Base-by-base conservation (phyloP, 2,329 filamentous ascomycete species). In the Dactylellina sp. region DNA sequence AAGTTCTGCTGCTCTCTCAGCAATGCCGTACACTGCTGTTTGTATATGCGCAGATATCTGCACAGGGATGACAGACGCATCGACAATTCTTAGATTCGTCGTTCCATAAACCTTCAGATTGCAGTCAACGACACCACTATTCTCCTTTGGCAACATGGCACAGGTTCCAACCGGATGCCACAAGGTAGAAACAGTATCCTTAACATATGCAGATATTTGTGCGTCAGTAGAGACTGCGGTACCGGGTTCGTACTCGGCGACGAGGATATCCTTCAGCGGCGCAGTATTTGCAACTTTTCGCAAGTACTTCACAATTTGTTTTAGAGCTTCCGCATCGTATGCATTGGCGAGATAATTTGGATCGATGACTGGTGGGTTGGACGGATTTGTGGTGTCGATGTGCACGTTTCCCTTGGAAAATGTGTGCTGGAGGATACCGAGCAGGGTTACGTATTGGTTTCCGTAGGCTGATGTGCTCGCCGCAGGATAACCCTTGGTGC, bases 121-220 rank as follows among this genome's bases (percentile, higher is more conserved):
- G 24, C 86, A 85, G 79, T 95, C 90, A n/a, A 96, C 92, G 18
- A 96, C 93, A 3, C 91, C 92, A 80, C 89, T 82, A 55, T 86
- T 82, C 80, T 96, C 91, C 60, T 83, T 86, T 64, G 81, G 81
- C 3, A 90, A 92, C 92, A 96, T 96, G 85, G 93, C 93, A 63
- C 92, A 95, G 16, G 92, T 96, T 59, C 92, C 92, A 11, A 91
- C 90, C 0, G 92, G 92, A 82, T 96, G 92, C 82, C 96, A 96
- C 28, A 96, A 92, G 1, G 92, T 96, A 81, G 96, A 92, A 2
- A 92, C 92, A 3, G 86, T 92, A 49, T 88, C 86, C 50, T 92
- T 87, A 37, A 90, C 92, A 81, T 96, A 96, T 82, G 93, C 89
- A 80, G 86, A 89, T 7, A 96, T 85, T 64, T 90, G 89, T 81